phyloP scores from a whole-genome alignment of 306 rosid species.

The Glycine soja region DNA sequence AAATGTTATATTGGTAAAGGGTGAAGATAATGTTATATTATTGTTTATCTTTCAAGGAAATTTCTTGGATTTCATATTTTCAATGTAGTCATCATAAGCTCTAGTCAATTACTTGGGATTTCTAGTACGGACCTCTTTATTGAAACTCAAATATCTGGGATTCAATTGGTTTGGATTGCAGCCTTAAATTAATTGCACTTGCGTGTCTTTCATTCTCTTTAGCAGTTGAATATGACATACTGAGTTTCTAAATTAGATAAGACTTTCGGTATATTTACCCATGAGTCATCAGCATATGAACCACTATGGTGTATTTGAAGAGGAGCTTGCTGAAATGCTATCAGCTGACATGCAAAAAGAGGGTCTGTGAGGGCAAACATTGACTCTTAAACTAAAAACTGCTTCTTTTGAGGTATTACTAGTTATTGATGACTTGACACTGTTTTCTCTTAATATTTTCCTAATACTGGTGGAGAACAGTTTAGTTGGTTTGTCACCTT shows the following conservation, averaged over 20 bases:
- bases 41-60: constrained; percentile 17
- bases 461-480: constrained; percentile 11
- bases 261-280: constrained; percentile 8
- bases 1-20: background rate
- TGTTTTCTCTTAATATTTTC: constrained; percentile 35
- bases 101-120: constrained; percentile 32
- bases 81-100: background rate
- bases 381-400: constrained; percentile 92
- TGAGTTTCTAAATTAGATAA: constrained; percentile 5
- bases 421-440: constrained; percentile 11
- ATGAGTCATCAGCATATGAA: constrained; percentile 34
- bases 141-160: constrained; percentile 19
- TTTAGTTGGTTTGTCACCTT: constrained; percentile 30
- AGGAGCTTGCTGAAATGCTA: constrained; percentile 83
- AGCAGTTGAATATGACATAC: constrained; percentile 34
- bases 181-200: constrained; percentile 13
- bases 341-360: constrained; percentile 91
- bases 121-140: constrained; percentile 3
- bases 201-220: constrained; percentile 22
- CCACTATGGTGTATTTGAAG: constrained; percentile 61
- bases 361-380: constrained; percentile 79
- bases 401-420: constrained; percentile 83
- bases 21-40: constrained; percentile 12
- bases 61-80: constrained; percentile 18
- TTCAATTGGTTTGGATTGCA: constrained; percentile 34